Conservation (phyloP, 305 asterid genomes). For the Solanum hybrid region DNA sequence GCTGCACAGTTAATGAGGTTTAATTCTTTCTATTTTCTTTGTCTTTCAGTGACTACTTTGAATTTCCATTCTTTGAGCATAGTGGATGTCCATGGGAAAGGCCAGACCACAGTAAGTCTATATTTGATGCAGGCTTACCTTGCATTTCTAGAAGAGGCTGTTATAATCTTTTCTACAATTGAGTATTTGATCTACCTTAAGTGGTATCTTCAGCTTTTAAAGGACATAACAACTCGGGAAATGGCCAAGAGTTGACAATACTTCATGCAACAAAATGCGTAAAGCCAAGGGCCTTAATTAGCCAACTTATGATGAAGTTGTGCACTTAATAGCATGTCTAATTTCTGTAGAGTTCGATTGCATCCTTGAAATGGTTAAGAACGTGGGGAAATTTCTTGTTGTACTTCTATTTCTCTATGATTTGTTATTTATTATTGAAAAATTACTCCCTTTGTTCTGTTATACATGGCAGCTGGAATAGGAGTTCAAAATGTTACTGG, state of each 20-base stretch:
- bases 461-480: neutral
- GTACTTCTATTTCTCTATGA: neutral
- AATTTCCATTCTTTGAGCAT: slow-evolving; percentile 1
- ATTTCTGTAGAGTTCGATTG: neutral
- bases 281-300: neutral
- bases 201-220: neutral
- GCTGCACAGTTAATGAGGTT: slow-evolving; percentile 89
- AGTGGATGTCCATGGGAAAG: neutral
- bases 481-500: neutral
- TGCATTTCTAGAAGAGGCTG: neutral
- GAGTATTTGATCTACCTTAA: neutral
- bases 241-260: neutral
- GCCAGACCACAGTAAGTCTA: neutral
- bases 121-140: neutral
- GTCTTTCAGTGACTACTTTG: neutral
- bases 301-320: neutral
- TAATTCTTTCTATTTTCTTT: slow-evolving; percentile 6
- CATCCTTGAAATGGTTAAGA: neutral
- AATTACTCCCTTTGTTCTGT: neutral
- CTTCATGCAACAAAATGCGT: slow-evolving; percentile 1
- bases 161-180: neutral
- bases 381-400: neutral
- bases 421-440: neutral
- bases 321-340: neutral
- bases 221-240: neutral